Evolutionary conservation across 148 eudicot genomes (phyloP), one percentile per base, ranked within the genome.

Genomic region (Fallopia convolvulus): DNA sequence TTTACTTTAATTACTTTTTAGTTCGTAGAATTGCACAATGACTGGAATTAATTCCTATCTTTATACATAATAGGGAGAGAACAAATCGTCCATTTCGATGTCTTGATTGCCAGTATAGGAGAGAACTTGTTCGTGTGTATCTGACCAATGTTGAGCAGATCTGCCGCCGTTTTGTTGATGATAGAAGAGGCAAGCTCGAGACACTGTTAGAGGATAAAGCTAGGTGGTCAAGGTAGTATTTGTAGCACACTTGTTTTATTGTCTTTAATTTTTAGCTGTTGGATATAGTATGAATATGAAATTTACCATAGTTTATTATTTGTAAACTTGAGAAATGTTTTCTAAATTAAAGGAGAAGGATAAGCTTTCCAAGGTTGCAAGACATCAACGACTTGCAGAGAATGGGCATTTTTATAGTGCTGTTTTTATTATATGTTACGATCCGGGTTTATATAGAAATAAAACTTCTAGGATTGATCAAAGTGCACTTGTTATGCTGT

Each of bases 151-250:
- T 93, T 39, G 98, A 91, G 85, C 94, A 91, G 84, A 89, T 91
- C 72, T 91, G 97, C 82, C 88, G 97, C 49, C 90, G 92, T 80
- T 93, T 83, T 89, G 90, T 93, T 74, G 98, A 93, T 80, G 98
- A 91, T 75, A 85, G 85, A 82, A 90, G 94, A 78, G 85, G 87
- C 77, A 91, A 88, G 84, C 84, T 91, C 56, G 90, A 88, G 79
- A 89, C 85, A 79, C 77, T 91, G 79, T 80, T 93, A 79, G 97
- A 90, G 85, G 97, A 93, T 83, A 90, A 91, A 79, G 94, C 89
- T 80, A 90, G 90, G 84, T 91, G 98, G 97, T 85, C 94, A 83
- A 93, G 98, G 98, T 93, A 90, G 48, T 33, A 65, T 47, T 50
- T 58, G n/a, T 23, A 74, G 46, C 26, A 42, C 53, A 46, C 49